Base-by-base conservation (phyloP, 208 protist species). In the Acanthamoeba healyi region DNA sequence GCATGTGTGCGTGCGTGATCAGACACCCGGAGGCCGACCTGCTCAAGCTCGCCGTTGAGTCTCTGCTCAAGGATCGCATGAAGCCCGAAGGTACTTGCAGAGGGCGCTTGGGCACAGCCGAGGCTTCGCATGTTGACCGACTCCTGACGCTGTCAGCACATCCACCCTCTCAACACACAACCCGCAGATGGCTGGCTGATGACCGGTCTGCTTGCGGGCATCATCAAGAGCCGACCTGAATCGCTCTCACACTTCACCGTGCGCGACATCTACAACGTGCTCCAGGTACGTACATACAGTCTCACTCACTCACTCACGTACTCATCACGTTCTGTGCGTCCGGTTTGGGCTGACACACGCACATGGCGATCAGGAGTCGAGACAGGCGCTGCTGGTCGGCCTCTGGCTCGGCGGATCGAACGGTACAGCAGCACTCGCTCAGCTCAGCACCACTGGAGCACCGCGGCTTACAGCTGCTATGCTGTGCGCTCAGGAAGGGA, bases 21-120 rank as follows among this genome's bases (percentile, higher is more conserved):
- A 84, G 74, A 56, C 74, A 84, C n/a, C 74, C 74, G 10, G 74
- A 84, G 38, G 26, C 74, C 9, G 74, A 49, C 17, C 74, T 84
- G 38, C 38, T 84, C 26, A 84, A 84, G 46, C 74, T 84, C 26
- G 74, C 74, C 24, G 46, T 36, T 0, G 74, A 84, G 19, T 84
- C 74, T 7, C 74, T 84, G 22, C 74, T 49, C 42, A 84, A 84
- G 46, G 44, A 51, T 22, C 46, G 32, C 74, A 84, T 84, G 74
- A 51, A 56, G 17, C 3, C 9, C 74, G 74, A 84, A 58, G 74
- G 74, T 84, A 40, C 40, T n/a, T n/a, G n/a, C 49, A 58, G 19
- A n/a, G 5, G 0, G 46, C 46, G 17, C 46, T 51, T 51, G 46
- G 46, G 14, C 44, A 49, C 4, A 4, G 44, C 7, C 44, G 44